Percentiles rank a stretch among this genome's conserved stretches.
These are phyloP conservation scores for Artemisia annua DNA, from an alignment of 129 eudicot genomes.

Conservation along the genomic window DNA sequence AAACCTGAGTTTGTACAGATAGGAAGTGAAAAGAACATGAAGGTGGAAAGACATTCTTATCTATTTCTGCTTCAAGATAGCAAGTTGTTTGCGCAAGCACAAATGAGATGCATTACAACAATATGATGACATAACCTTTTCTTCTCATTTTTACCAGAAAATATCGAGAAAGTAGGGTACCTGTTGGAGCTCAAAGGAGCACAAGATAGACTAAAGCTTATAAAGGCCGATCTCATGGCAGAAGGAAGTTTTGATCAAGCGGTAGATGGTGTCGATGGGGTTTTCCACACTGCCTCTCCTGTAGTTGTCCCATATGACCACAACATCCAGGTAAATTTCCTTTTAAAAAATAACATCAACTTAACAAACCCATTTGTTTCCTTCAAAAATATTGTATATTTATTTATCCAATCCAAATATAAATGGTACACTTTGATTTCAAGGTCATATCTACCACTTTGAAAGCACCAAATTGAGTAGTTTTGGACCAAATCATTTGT, in stretches of 20 bases:
- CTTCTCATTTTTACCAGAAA: conserved; percentile 37
- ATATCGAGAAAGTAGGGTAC: conserved; percentile 65
- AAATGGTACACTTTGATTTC: background rate
- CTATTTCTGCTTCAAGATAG: background rate
- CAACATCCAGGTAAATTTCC: conserved; percentile 57
- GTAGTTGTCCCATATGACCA: conserved; percentile 63
- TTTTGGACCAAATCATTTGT: too few species aligned
- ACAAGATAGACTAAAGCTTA: conserved; percentile 59
- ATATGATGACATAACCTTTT: background rate
- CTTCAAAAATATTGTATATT: background rate
- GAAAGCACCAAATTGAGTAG: background rate
- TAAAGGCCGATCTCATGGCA: conserved; percentile 71
- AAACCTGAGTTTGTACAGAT: background rate
- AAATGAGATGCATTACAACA: background rate
- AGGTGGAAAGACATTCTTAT: background rate
- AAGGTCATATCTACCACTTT: conserved; percentile 2
- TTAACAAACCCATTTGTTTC: background rate
- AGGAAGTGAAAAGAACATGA: background rate
- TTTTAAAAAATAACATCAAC: background rate
- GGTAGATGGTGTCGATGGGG: conserved; percentile 77
- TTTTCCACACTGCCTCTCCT: conserved; percentile 94
- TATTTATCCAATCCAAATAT: background rate
- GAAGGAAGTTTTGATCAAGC: conserved; percentile 92
- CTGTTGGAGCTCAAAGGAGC: conserved; percentile 86
- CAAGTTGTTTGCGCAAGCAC: conserved; percentile 8